phyloP scores from a whole-genome alignment of 2,329 filamentous ascomycete genomes.

The Colletotrichum endophyticum region DNA sequence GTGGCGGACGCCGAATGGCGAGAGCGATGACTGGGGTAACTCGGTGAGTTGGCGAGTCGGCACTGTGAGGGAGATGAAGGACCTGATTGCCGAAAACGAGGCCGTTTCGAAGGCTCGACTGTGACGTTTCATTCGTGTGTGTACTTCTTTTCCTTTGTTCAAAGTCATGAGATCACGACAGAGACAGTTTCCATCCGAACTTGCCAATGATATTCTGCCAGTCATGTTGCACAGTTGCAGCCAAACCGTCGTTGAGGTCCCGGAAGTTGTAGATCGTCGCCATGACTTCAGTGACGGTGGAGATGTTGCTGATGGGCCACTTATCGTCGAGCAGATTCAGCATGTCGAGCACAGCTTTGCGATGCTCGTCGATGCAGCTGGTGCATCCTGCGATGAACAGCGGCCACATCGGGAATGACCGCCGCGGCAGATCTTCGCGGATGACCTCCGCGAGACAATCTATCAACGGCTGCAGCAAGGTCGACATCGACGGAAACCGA shows the following conservation, averaged over 20 bases:
- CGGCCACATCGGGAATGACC: not conserved
- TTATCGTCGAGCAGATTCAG: not conserved
- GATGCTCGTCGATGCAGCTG: not conserved
- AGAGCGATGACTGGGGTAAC: slow-evolving; percentile 23
- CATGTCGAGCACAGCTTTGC: not conserved
- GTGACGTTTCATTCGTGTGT: not conserved
- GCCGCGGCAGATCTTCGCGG: not conserved
- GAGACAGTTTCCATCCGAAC: not conserved
- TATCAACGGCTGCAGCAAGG: not conserved
- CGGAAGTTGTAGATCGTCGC: not conserved
- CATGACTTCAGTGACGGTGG: not conserved
- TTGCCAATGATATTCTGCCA: not conserved
- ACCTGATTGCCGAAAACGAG: not conserved
- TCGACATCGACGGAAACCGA: not conserved
- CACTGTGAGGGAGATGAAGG: slow-evolving; percentile 26
- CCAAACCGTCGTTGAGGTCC: not conserved
- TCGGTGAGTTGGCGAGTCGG: slow-evolving; percentile 42
- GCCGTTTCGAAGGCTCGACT: not conserved
- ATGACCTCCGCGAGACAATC: not conserved
- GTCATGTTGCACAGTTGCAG: not conserved
- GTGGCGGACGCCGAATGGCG: slow-evolving; percentile 44
- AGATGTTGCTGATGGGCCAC: not conserved
- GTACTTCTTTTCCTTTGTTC: not conserved
- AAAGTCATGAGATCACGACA: not conserved
- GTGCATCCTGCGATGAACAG: not conserved